A percentile compares a stretch with the other conserved stretches of the same genome.
phyloP scores from a whole-genome alignment of 345 rosid genomes.

The Dipteronia sinensis region DNA sequence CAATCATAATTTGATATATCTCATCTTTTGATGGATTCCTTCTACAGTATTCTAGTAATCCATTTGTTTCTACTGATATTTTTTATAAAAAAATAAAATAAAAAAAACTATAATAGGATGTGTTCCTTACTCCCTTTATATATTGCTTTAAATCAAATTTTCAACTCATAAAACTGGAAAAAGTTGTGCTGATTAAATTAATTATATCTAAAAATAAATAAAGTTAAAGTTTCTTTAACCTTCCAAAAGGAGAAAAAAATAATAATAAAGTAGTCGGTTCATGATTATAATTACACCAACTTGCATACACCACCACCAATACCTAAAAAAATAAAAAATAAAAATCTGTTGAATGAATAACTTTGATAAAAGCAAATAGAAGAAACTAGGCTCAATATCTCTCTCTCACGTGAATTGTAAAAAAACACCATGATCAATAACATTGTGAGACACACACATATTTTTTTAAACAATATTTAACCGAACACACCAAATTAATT shows the following conservation, averaged over 20 bases:
- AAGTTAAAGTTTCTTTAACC: not conserved
- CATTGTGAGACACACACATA: not conserved
- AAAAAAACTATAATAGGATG: too few relatives aligned
- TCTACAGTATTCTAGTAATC: too few relatives aligned
- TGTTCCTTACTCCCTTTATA: too few relatives aligned
- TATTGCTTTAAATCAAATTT: not conserved
- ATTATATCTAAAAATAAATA: not conserved
- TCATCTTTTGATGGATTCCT: too few relatives aligned
- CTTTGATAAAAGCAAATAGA: not conserved
- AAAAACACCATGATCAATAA: not conserved
- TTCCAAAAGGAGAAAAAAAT: not conserved
- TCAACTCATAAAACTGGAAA: not conserved
- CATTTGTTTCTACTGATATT: too few relatives aligned
- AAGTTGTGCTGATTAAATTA: not conserved
- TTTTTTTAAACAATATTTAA: too few relatives aligned
- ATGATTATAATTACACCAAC: slow-evolving; percentile 17
- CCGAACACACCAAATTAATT: not conserved
- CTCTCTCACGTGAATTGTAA: not conserved
- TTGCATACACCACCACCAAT: not conserved
- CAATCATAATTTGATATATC: too few relatives aligned
- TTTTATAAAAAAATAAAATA: too few relatives aligned
- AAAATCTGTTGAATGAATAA: not conserved
- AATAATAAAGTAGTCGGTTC: slow-evolving; percentile 6
- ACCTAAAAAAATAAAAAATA: not conserved
- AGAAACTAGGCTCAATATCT: not conserved